Percentiles rank a stretch among this genome's conserved stretches.
phyloP scores from a whole-genome alignment of 106 monocot genomes.

The Hemerocallis citrina region DNA sequence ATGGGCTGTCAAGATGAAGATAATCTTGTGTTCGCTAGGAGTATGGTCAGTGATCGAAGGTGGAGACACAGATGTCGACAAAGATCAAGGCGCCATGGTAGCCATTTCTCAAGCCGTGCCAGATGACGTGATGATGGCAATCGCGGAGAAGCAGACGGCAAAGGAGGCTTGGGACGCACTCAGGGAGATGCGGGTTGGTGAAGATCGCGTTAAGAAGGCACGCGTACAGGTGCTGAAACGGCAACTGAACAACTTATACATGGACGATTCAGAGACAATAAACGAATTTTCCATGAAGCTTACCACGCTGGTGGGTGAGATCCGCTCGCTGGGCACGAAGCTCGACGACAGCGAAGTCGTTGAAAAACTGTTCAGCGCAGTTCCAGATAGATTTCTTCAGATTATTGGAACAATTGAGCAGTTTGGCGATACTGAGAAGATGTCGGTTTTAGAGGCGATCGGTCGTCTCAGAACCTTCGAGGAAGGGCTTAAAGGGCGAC shows the following conservation, averaged over 20 bases:
- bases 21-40: too few relatives aligned
- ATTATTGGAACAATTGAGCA: constrained; percentile 5
- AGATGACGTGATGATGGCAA: constrained; percentile 9
- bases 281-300: constrained; percentile 13
- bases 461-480: constrained; percentile 10
- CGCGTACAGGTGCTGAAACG: constrained; percentile 6
- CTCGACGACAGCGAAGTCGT: constrained; percentile 2
- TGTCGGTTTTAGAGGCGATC: constrained; percentile 5
- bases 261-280: constrained; percentile 7
- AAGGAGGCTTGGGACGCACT: too few relatives aligned
- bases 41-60: too few relatives aligned
- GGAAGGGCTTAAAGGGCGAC: constrained; percentile 3
- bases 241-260: constrained; percentile 1
- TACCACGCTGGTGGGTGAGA: constrained; percentile 4
- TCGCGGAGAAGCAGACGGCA: too few relatives aligned
- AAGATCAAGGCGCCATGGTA: too few relatives aligned
- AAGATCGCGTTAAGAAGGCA: constrained; percentile 12
- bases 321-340: constrained; percentile 1
- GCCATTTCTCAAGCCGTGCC: constrained; percentile 5
- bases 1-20: too few relatives aligned
- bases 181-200: constrained; percentile 7
- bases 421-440: constrained; percentile 4
- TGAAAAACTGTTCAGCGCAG: constrained; percentile 3
- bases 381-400: constrained; percentile 5
- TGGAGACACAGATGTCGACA: too few relatives aligned